phyloP scores from a whole-genome alignment of 1,284 basidiomycete genomes.

The Puccinia coronata region DNA sequence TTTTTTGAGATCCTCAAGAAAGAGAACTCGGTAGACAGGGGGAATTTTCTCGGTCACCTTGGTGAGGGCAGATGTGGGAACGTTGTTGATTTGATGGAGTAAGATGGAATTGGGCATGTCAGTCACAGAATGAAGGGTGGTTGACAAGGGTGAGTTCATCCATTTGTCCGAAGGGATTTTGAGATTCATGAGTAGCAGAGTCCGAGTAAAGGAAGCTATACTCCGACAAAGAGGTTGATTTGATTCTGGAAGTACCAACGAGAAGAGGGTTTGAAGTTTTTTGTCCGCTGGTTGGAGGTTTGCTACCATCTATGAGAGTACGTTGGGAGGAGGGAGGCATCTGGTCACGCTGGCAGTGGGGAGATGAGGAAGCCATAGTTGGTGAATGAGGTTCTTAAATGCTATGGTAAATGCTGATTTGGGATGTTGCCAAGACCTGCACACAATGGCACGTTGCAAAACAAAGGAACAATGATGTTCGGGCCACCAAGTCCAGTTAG shows the following conservation, averaged over 20 bases:
- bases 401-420: too few species aligned
- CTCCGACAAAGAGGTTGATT: background rate
- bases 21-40: background rate
- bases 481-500: too few species aligned
- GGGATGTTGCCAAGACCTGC: too few species aligned
- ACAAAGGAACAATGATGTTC: too few species aligned
- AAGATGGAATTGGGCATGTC: background rate
- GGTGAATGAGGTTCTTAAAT: too few species aligned
- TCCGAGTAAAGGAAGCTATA: background rate
- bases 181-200: background rate
- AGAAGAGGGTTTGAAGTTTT: background rate
- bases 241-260: background rate
- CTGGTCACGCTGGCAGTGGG: too few species aligned
- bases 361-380: too few species aligned
- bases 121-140: background rate
- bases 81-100: background rate
- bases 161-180: background rate
- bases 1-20: background rate
- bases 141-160: background rate
- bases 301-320: too few species aligned
- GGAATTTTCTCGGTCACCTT: constrained; percentile 6
- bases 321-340: too few species aligned
- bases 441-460: too few species aligned
- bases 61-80: background rate
- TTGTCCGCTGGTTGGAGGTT: background rate